Base-by-base conservation (phyloP, 208 protist species). In the Tetramitus jugosus region DNA sequence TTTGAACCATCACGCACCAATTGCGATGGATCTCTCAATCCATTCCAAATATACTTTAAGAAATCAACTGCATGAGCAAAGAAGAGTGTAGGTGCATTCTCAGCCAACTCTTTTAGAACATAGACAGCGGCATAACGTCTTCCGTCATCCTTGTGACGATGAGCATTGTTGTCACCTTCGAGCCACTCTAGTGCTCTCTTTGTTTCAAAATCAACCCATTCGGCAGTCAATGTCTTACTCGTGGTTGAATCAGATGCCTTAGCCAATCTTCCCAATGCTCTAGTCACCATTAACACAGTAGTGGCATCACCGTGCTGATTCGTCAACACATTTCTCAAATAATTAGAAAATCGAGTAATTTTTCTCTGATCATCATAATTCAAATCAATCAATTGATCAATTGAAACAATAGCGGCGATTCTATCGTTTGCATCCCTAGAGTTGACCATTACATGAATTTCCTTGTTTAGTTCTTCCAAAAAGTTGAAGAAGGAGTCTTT, bases 131-230 rank as follows among this genome's bases (percentile, higher is more conserved):
- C 67, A 56, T 74, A 53, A 39, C 67, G 7, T 35, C 39, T 74
- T 33, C 40, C 40, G 17, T 74, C 40, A 26, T 74, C 67, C 29
- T 53, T 74, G 4, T 74, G 39, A 10, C 26, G 46, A n/a, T n/a
- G n/a, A n/a, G n/a, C n/a, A 13, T 68, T n/a, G 7, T 53, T 74
- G 4, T 53, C 26, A 65, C 29, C 31, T 53, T 74, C n/a, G 0
- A 74, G 35, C 67, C 67, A 74, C 37, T 74, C 67, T 43, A 74
- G 53, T 39, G 67, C 67, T 53, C 67, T 74, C 37, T 74, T 74
- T n/a, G 23, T 53, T 74, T 74, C 67, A 35, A 56, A 56, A 53
- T 74, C 67, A 56, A 74, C 67, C 42, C 39, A 74, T 74, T 74
- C 67, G 4, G 67, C 67, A 17, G 67, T 74, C 26, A 74, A 52